Conservation (phyloP, 2,329 filamentous ascomycete species). For the Aspergillus ruber region DNA sequence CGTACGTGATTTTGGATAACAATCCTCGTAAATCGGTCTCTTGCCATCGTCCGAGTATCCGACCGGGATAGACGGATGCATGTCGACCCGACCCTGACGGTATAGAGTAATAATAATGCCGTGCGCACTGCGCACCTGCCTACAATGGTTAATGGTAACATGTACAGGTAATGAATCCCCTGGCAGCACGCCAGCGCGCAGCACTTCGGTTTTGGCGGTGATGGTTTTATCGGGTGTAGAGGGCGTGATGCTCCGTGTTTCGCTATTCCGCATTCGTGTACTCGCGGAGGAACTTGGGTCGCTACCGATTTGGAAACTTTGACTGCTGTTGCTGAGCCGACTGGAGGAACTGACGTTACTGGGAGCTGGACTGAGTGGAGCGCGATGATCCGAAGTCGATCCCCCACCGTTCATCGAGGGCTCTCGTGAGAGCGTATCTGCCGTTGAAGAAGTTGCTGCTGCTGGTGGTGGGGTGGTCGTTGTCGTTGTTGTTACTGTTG, state of each 20-base stretch:
- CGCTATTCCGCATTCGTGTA: conserved; percentile 40
- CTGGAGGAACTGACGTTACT: conserved; percentile 70
- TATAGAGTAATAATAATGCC: conserved; percentile 91
- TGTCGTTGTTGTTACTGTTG: conserved; percentile 10
- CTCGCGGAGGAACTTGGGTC: conserved; percentile 36
- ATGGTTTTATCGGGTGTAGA: conserved; percentile 69
- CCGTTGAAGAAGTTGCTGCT: not conserved
- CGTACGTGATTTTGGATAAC: conserved; percentile 79
- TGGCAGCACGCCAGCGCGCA: conserved; percentile 75
- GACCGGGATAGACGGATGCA: conserved; percentile 57
- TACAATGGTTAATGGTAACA: conserved; percentile 79
- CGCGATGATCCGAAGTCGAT: conserved; percentile 28
- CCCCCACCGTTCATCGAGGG: conserved; percentile 36
- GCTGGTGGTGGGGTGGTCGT: not conserved
- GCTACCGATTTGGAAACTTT: conserved; percentile 49
- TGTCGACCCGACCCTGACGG: conserved; percentile 83
- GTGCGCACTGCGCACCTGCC: conserved; percentile 81
- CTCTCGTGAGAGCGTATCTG: conserved; percentile 43
- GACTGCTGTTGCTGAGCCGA: conserved; percentile 58
- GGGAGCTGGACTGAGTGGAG: conserved; percentile 45
- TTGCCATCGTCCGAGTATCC: conserved; percentile 59
- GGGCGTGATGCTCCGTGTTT: conserved; percentile 44
- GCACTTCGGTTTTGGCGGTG: conserved; percentile 74
- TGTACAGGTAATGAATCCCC: conserved; percentile 77
- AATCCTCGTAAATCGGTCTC: conserved; percentile 70